Evolutionary conservation across 139 green algal genomes (phyloP), one percentile per base, ranked within the genome.

Genomic region (Chlorella sp.): DNA sequence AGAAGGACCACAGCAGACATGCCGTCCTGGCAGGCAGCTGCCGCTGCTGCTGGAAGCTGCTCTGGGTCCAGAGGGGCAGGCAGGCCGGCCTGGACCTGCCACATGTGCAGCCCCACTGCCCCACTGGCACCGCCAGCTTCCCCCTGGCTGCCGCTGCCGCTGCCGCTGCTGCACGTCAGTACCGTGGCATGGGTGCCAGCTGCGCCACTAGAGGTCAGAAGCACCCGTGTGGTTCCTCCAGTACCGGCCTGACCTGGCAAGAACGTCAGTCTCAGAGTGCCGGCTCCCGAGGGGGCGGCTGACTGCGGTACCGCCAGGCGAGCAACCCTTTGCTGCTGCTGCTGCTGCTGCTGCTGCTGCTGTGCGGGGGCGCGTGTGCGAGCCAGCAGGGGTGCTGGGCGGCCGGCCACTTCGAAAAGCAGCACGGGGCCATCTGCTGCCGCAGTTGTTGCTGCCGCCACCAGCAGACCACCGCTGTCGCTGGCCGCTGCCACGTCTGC

Each of bases 91-190:
- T 53, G 34, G 9, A 81, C 75, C 75, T 81, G 75, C 75, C 75
- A 81, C 16, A 22, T 32, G 34, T 81, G 75, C 34, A 81, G 75
- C n/a, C 75, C 48, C 48, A 9, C 48, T 57, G 48, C 48, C 7
- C 48, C 48, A 9, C 48, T 57, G 48, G 48, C 75, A 36, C 36
- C 75, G 34, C 75, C 37, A 14, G 34, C 75, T 16, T 16, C 75
- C 2, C 30, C 34, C 36, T 30, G 18, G 3, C 34, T 34, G 11
- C 75, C 75, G 34, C 75, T 48, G 75, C 75, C 30, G 34, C 75
- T 81, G 75, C 75, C 53, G 75, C 75, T 81, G 75, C 75, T 81
- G 75, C 75, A 81, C 1, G 75, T 81, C 75, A 81, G 75, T 34
- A 81, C 34, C 18, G 75, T 22, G 2, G 34, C 75, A 3, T 30